Percentiles rank a stretch among this genome's conserved stretches.
These are phyloP conservation scores for Cladobotryum mycophilum DNA, from an alignment of 2,329 filamentous ascomycete genomes.

Conservation along the genomic window DNA sequence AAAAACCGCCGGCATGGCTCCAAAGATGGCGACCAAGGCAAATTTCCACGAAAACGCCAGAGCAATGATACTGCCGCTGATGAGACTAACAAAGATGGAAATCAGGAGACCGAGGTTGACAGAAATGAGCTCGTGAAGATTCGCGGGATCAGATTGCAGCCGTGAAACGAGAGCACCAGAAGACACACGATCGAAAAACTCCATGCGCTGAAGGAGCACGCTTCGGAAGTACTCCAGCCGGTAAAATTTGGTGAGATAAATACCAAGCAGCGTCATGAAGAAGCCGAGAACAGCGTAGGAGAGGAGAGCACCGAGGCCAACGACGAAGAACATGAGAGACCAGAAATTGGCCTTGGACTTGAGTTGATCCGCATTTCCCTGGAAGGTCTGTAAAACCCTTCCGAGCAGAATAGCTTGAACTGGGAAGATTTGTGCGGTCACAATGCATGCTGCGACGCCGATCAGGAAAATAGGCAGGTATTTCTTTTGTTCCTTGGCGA, in stretches of 20 bases:
- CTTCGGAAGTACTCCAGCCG: slow-evolving; percentile 3
- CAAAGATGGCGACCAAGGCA: slow-evolving; percentile 30
- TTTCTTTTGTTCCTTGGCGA: neutral
- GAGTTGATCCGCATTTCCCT: neutral
- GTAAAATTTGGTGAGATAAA: slow-evolving; percentile 1
- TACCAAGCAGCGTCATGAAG: slow-evolving; percentile 1
- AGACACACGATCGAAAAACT: slow-evolving; percentile 3
- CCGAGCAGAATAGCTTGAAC: slow-evolving; percentile 3
- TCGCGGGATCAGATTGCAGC: neutral
- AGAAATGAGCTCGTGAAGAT: slow-evolving; percentile 2
- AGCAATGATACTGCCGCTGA: slow-evolving; percentile 24
- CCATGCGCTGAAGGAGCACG: neutral
- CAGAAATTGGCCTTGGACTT: slow-evolving; percentile 34
- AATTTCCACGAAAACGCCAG: slow-evolving; percentile 33
- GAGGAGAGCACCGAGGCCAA: slow-evolving; percentile 32
- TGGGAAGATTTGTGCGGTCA: neutral
- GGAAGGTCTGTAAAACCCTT: neutral
- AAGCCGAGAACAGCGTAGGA: slow-evolving; percentile 22
- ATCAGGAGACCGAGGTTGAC: slow-evolving; percentile 24
- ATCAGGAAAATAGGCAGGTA: neutral
- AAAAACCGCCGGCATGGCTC: slow-evolving; percentile 29
- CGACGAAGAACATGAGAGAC: slow-evolving; percentile 42
- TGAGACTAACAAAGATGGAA: slow-evolving; percentile 23
- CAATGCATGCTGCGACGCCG: neutral
- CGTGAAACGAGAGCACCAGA: slow-evolving; percentile 1